phyloP scores from a whole-genome alignment of 2,329 filamentous ascomycete species.

The Xylariaceae sp. region DNA sequence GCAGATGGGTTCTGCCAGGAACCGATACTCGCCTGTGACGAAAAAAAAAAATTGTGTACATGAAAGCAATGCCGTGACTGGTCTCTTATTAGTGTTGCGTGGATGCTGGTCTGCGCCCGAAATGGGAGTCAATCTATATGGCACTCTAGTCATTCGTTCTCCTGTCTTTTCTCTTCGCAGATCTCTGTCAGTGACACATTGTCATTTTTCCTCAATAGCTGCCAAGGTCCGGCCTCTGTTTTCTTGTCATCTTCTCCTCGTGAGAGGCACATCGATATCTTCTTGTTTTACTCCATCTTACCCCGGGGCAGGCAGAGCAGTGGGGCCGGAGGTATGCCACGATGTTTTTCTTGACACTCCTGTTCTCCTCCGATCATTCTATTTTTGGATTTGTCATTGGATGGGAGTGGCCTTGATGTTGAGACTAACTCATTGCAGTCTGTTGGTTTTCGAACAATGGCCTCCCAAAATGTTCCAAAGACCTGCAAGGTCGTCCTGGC shows the following conservation, averaged over 20 bases:
- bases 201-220: conserved; percentile 1
- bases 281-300: conserved; percentile 4
- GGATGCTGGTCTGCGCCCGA: conserved; percentile 7
- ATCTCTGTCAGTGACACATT: conserved; percentile 1
- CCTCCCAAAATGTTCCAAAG: conserved; percentile 45
- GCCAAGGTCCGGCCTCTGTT: neutral
- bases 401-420: too few relatives aligned
- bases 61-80: conserved; percentile 8
- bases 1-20: neutral
- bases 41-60: neutral
- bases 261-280: neutral
- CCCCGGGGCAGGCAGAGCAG: conserved; percentile 18
- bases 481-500: conserved; percentile 93
- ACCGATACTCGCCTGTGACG: neutral
- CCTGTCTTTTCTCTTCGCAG: conserved; percentile 4
- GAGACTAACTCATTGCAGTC: conserved; percentile 4
- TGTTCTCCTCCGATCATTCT: too few relatives aligned
- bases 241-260: neutral
- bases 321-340: conserved; percentile 7
- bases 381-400: too few relatives aligned
- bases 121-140: conserved; percentile 9
- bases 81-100: conserved; percentile 5
- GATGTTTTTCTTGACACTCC: neutral
- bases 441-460: conserved; percentile 29
- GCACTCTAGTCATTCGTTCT: conserved; percentile 15